Base-by-base conservation (phyloP, 2,329 filamentous ascomycete species). In the Drechslera avenae region DNA sequence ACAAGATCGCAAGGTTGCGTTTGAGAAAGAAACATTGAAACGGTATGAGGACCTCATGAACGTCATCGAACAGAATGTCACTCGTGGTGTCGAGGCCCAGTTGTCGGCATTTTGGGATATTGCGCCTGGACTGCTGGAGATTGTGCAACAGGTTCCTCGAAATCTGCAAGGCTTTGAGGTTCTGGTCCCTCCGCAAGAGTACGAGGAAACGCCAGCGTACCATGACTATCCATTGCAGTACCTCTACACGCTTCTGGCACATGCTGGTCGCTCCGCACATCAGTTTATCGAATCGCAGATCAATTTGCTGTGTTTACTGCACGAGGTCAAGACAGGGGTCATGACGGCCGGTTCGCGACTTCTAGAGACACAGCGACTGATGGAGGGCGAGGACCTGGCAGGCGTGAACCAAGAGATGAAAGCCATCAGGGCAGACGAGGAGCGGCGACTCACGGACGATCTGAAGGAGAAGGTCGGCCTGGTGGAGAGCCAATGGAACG, bases 31-130 rank as follows among this genome's bases (percentile, higher is more conserved):
- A 59, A 84, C 87, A 0, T 78, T 92, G 26, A 81, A 84, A 57
- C 86, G 94, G 10, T 86, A 87, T 16, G 84, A 90, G 60, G 86
- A 88, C 17, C 92, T 97, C 68, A 82, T 90, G 60, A 81, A 83
- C 39, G 84, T 94, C 5, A 85, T 97, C 23, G 91, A 96, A 69
- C 82, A 86, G 62, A 94, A 94, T 47, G 92, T 96, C 17, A 86
- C 86, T 16, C 86, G 90, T 8, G 94, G 93, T 13, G 91, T 97
- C 9, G 91, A 97, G 70, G 84, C 91, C 47, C 94, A 97, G 74
- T 82, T 97, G 2, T 92, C 88, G 8, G 92, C 93, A 0, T 99
- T 97, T 72, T 99, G 94, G 94, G 94, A 99, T 68, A 96, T 97
- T 64, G 93, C 92, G 1, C 94, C 94, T 2, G 86, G 87, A 3